Evolutionary conservation across 2,329 filamentous ascomycete species (phyloP), one percentile per base, ranked within the genome.

Genomic region (Parascedosporium putredinis): DNA sequence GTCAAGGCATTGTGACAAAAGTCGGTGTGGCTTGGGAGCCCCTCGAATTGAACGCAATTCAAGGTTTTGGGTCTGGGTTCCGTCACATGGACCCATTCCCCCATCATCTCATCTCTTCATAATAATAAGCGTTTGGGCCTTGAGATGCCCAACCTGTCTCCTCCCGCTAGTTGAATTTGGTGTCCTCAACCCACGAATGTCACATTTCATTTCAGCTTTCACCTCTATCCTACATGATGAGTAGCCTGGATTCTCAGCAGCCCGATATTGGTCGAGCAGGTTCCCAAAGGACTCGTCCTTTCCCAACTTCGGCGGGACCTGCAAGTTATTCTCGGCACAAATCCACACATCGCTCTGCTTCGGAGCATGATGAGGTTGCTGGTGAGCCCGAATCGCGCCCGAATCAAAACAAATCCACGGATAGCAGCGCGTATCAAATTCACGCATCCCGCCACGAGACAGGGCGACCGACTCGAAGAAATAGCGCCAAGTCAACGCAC

Each of bases 391-490:
- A 42, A 12, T 10, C 38, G 18, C 38, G 38, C 10, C 18, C 12
- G 18, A 16, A n/a, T 36, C 16, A 24, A 24, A 29, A 18, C 22
- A 38, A 27, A 36, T 31, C 23, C 16, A 25, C 38, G 16, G 29
- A 25, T 24, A 14, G 20, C 24, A 20, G 34, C 45, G 18, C n/a
- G 24, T 20, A 27, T 22, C 29, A 36, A 36, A 25, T 3, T n/a
- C 29, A 22, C n/a, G 29, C 20, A 24, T 24, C 27, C 12, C 23
- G 46, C 10, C 25, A 20, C 6, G 42, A 45, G n/a, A 36, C 46
- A 14, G 12, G 33, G 8, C 46, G 48, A n/a, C 53, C 51, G 22
- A 45, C 51, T 47, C 51, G 52, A 29, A 44, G 49, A 24, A 51
- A 47, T 10, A 45, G 40, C 44, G 50, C 53, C 34, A 51, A 47